Base-by-base conservation (phyloP, 441 rosid genomes). In the Aleurites moluccanus region DNA sequence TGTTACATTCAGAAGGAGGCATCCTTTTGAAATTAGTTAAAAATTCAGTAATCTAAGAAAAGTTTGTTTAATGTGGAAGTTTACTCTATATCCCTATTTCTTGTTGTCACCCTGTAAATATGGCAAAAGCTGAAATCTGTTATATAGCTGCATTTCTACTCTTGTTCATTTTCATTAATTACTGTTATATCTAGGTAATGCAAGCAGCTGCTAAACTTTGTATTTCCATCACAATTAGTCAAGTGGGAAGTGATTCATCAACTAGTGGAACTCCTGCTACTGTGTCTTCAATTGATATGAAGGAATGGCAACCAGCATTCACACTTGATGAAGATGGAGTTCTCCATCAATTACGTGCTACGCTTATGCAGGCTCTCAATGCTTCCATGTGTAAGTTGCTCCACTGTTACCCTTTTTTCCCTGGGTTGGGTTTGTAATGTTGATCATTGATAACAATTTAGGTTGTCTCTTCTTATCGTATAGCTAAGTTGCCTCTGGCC, bases 261-360 rank as follows among this genome's bases (percentile, higher is more conserved):
- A 64, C 86, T 61, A 69, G 78, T 74, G 91, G 86, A 79, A 79
- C 84, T 70, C 77, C 89, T 70, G 84, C 79, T 63, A 64, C 89
- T 53, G 83, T 87, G 11, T 83, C 87, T 70, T 85, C 91, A 18
- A 75, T 77, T 72, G 93, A 91, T 77, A 83, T 86, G 85, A 86
- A 86, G 70, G 97, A 86, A 81, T 95, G 99, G 98, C 97, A 91
- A 69, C 88, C 91, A 18, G 75, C 92, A 69, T 87, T 89, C 75
- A 81, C 87, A 66, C 87, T 89, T 20, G 95, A 93, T 82, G 98
- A 95, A 89, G 98, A 90, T 80, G 90, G 90, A 73, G 81, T 84
- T 83, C 98, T 95, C 80, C 85, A 90, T 79, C 97, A 92, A 65
- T 78, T 95, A 56, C 93, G 88, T 5, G 87, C 92, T 72, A 88